Evolutionary conservation across 345 rosid species (phyloP).

Genomic region (Moricandia arvensis): DNA sequence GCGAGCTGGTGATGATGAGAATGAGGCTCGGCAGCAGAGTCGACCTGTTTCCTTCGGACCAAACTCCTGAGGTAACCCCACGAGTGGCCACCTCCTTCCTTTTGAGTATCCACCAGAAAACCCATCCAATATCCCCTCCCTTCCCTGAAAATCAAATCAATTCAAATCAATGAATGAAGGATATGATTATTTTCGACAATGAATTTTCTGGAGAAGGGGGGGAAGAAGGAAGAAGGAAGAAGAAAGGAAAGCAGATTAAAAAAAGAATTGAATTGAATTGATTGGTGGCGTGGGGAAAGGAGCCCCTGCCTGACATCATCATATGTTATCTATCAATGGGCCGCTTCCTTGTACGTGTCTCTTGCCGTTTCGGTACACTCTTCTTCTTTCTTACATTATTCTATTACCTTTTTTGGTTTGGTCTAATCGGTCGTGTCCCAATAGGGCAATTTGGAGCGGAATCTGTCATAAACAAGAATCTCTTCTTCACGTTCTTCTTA

Average conservation of each 20-base stretch:
- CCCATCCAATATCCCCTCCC: conserved; percentile 45
- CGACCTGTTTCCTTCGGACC: conserved; percentile 83
- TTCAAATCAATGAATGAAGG: background rate
- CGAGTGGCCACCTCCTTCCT: conserved; percentile 44
- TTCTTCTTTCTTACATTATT: too few species aligned
- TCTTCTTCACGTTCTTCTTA: too few species aligned
- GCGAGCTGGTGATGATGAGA: conserved; percentile 57
- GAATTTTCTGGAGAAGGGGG: background rate
- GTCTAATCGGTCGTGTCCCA: too few species aligned
- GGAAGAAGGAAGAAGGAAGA: background rate
- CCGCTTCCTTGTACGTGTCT: too few species aligned
- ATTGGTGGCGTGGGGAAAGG: background rate
- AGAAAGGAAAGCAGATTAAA: background rate
- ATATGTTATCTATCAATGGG: too few species aligned
- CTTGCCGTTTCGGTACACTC: too few species aligned
- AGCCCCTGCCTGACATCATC: too few species aligned
- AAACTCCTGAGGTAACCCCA: conserved; percentile 56
- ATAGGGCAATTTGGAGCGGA: too few species aligned
- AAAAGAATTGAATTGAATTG: background rate
- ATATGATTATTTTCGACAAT: background rate
- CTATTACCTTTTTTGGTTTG: too few species aligned
- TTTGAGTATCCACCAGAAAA: conserved; percentile 47
- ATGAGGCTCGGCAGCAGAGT: conserved; percentile 43
- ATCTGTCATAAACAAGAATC: too few species aligned
- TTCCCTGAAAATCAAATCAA: background rate